A percentile compares a stretch with the other conserved stretches of the same genome.
These are phyloP conservation scores for Solanum dulcamara DNA, from an alignment of 257 asterid species.

Conservation along the genomic window DNA sequence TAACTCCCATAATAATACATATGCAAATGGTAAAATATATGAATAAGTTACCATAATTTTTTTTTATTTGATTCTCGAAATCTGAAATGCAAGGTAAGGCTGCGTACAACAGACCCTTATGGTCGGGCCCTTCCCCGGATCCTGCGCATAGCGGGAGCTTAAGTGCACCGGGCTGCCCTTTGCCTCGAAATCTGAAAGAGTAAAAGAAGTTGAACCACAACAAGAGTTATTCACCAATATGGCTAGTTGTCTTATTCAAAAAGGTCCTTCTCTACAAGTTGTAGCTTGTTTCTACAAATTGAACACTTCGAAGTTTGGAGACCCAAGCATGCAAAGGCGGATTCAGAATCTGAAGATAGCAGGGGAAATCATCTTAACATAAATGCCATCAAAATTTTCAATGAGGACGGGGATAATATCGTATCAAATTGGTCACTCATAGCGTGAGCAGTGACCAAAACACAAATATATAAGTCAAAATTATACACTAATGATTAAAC, in stretches of 20 bases:
- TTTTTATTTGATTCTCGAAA: no score
- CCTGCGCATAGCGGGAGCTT: no score
- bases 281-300: not conserved
- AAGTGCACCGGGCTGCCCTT: no score
- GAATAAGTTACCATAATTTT: not conserved
- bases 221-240: not conserved
- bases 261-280: not conserved
- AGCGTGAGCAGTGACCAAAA: rapidly evolving
- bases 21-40: no score
- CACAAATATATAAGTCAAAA: not conserved
- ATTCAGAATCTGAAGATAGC: not conserved
- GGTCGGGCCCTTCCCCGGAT: no score
- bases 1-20: not conserved
- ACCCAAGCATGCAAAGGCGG: not conserved
- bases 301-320: not conserved
- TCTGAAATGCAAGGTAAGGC: no score
- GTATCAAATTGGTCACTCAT: rapidly evolving
- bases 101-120: no score
- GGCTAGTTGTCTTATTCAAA: not conserved
- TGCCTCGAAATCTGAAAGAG: no score
- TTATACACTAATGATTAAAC: no score
- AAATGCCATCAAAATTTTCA: not conserved
- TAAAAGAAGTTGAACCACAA: no score
- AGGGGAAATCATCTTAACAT: not conserved
- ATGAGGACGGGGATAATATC: not conserved